Percentiles rank a stretch among this genome's conserved stretches.
phyloP scores from a whole-genome alignment of 2,329 filamentous ascomycete species.

The Chrysoporthe deuterocubensis region DNA sequence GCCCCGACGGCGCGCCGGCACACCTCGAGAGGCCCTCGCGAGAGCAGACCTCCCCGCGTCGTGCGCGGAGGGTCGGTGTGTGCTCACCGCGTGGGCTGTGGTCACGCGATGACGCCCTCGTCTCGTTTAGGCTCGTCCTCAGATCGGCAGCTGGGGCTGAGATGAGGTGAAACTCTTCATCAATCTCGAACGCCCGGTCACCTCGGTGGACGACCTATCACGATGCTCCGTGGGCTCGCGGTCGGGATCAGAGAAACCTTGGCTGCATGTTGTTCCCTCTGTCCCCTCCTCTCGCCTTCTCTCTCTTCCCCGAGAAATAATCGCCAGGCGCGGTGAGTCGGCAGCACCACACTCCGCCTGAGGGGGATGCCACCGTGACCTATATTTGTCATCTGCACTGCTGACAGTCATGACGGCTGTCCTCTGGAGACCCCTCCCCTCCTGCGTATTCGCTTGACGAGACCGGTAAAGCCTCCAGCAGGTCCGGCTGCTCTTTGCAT shows the following conservation, averaged over 20 bases:
- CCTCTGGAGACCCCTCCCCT: background rate
- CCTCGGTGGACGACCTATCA: background rate
- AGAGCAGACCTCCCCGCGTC: background rate
- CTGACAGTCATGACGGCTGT: too few species aligned
- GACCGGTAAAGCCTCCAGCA: background rate
- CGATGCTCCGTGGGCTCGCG: background rate
- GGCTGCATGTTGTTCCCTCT: background rate
- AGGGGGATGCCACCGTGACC: background rate
- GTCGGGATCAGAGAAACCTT: background rate
- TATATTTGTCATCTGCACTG: background rate
- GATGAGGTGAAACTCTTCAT: background rate
- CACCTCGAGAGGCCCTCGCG: background rate
- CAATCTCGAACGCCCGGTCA: background rate
- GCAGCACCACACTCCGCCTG: too few species aligned
- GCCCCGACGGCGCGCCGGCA: background rate
- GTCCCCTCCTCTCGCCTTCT: background rate
- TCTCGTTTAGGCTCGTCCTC: background rate
- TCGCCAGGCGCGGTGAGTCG: background rate
- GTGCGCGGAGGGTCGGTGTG: background rate
- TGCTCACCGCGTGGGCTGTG: background rate
- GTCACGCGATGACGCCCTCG: background rate
- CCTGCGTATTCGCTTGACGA: background rate
- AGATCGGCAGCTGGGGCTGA: background rate
- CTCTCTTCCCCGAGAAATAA: background rate
- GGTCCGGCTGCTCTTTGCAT: background rate